Percentiles rank a stretch among this genome's conserved stretches.
Evolutionary conservation across 1,284 basidiomycete species (phyloP).

Genomic region (Cutaneotrichosporon sp.): DNA sequence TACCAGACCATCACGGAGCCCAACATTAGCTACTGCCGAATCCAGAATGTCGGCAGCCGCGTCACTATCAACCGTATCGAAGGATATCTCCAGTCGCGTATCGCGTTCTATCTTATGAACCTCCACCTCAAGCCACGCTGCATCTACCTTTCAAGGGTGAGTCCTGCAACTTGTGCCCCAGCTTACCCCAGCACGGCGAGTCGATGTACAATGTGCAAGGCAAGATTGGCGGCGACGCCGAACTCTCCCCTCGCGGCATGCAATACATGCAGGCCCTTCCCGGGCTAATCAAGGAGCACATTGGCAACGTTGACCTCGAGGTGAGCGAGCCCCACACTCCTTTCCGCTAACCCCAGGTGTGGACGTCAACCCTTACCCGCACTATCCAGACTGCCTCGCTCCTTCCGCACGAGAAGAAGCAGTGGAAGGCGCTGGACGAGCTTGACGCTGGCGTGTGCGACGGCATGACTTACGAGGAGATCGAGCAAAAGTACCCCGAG

Average conservation of each 20-base stretch:
- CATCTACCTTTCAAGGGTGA: constrained; percentile 90
- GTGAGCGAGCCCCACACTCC: constrained; percentile 51
- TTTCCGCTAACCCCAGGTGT: constrained; percentile 56
- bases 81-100: constrained; percentile 91
- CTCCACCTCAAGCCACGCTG: constrained; percentile 92
- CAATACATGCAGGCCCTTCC: constrained; percentile 83
- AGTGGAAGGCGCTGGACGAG: constrained; percentile 98
- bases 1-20: constrained; percentile 92
- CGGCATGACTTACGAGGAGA: constrained; percentile 99
- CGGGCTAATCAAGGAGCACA: constrained; percentile 79
- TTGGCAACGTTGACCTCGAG: constrained; percentile 57
- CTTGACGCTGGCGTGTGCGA: constrained; percentile 98
- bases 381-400: constrained; percentile 85
- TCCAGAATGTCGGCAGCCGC: constrained; percentile 80
- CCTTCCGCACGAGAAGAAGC: constrained; percentile 84
- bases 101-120: constrained; percentile 99
- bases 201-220: constrained; percentile 96
- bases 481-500: constrained; percentile 94
- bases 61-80: constrained; percentile 78
- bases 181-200: constrained; percentile 77
- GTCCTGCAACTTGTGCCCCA: constrained; percentile 24
- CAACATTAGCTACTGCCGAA: constrained; percentile 76
- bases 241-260: constrained; percentile 76
- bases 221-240: constrained; percentile 93
- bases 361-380: constrained; percentile 91